phyloP scores from a whole-genome alignment of 768 basidiomycete species.

The Porphyrellus cyaneotinctus region DNA sequence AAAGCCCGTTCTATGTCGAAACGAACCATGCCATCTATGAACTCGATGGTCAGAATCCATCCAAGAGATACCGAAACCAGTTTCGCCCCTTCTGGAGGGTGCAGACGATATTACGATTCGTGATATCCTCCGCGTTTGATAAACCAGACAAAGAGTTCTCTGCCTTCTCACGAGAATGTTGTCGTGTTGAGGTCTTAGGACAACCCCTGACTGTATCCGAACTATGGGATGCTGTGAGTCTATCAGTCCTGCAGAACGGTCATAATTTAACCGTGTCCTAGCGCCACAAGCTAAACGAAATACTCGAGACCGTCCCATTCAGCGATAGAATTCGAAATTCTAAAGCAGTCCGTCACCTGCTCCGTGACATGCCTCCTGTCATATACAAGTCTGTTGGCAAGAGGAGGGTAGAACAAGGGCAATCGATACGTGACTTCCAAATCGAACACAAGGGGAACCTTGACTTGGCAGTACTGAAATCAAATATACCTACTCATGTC shows the following conservation, averaged over 20 bases:
- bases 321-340: constrained; percentile 21
- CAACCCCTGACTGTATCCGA: constrained; percentile 20
- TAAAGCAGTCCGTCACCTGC: constrained; percentile 17
- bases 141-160: constrained; percentile 29
- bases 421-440: neutral
- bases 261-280: constrained; percentile 2
- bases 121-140: constrained; percentile 31
- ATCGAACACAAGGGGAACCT: constrained; percentile 36
- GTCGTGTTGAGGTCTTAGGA: constrained; percentile 13
- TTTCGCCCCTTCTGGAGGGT: constrained; percentile 50
- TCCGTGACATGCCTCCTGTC: constrained; percentile 6
- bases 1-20: constrained; percentile 63
- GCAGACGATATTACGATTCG: constrained; percentile 47
- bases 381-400: constrained; percentile 12
- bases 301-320: constrained; percentile 22
- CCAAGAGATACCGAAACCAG: constrained; percentile 37
- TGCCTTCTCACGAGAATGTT: constrained; percentile 36
- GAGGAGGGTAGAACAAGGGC: neutral
- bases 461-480: constrained; percentile 57
- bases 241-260: neutral
- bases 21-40: constrained; percentile 64
- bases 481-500: constrained; percentile 56
- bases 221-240: constrained; percentile 27
- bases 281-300: constrained; percentile 18
- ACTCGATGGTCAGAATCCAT: constrained; percentile 39